A percentile compares a stretch with the other conserved stretches of the same genome.
Conservation (phyloP, 2,329 filamentous ascomycete genomes). For the Colletotrichum tabaci region DNA sequence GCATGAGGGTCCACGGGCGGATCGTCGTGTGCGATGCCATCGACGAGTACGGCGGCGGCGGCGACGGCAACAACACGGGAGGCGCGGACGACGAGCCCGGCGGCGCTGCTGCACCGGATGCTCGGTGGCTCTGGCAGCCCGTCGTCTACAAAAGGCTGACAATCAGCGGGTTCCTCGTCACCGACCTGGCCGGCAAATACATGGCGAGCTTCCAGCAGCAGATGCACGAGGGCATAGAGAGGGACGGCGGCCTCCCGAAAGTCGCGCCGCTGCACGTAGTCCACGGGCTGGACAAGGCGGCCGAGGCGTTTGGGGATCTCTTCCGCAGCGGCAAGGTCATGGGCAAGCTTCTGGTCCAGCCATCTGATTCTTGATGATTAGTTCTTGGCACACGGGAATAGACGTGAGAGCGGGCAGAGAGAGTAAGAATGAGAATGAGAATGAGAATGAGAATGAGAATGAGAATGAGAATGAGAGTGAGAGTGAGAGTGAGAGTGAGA, state of each 20-base stretch:
- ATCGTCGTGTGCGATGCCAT: slow-evolving; percentile 13
- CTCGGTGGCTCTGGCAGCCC: neutral
- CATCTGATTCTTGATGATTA: neutral
- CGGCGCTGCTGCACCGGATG: neutral
- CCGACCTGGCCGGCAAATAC: neutral
- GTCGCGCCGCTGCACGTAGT: neutral
- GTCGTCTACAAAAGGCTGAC: neutral
- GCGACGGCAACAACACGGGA: no score
- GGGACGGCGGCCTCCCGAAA: neutral
- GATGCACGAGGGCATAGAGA: neutral
- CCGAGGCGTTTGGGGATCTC: neutral
- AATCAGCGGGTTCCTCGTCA: neutral
- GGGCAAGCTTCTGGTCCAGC: neutral
- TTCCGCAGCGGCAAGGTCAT: neutral
- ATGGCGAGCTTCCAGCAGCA: neutral
- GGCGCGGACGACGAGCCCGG: no score
- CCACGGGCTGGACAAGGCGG: neutral
- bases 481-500: no score
- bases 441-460: no score
- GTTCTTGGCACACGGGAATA: no score
- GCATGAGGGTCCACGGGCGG: slow-evolving; percentile 11
- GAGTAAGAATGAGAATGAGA: no score
- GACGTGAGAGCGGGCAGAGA: no score
- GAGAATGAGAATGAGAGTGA: no score
- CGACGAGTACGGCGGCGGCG: slow-evolving; percentile 8